A percentile compares a stretch with the other conserved stretches of the same genome.
Evolutionary conservation across 108 stramenopile species (phyloP).

Genomic region (Schizochytrium sp.): DNA sequence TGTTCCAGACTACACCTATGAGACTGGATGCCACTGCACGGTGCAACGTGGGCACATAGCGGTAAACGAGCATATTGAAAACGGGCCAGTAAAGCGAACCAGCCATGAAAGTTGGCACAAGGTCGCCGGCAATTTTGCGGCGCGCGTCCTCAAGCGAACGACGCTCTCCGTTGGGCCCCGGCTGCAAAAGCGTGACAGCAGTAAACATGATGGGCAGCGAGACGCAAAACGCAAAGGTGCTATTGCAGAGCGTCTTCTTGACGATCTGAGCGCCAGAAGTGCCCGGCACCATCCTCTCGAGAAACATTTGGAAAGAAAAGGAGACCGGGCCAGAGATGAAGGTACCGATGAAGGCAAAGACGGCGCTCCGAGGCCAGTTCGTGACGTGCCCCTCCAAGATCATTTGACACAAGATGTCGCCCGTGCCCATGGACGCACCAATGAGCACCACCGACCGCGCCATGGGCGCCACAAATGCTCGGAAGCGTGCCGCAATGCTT

Average conservation of each 20-base stretch:
- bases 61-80: not conserved
- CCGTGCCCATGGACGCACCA: not conserved
- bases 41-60: not conserved
- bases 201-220: conserved; percentile 2
- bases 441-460: not conserved
- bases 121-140: not conserved
- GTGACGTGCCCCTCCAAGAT: not conserved
- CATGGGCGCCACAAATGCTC: not conserved
- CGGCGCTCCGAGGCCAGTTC: not conserved
- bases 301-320: not conserved
- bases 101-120: not conserved
- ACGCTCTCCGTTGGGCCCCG: not conserved
- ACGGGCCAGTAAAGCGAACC: not conserved
- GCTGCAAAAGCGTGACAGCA: not conserved
- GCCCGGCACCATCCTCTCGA: not conserved
- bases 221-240: not conserved
- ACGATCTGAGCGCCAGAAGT: not conserved
- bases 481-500: too few species aligned
- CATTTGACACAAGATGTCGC: not conserved
- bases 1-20: not conserved
- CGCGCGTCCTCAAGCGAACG: not conserved
- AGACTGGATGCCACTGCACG: not conserved
- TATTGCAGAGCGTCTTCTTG: not conserved
- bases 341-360: not conserved
- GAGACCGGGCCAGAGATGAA: not conserved